Evolutionary conservation across 805 yeast species (phyloP), one percentile per base, ranked within the genome.

Genomic region (Saccharomyces eubayanus): DNA sequence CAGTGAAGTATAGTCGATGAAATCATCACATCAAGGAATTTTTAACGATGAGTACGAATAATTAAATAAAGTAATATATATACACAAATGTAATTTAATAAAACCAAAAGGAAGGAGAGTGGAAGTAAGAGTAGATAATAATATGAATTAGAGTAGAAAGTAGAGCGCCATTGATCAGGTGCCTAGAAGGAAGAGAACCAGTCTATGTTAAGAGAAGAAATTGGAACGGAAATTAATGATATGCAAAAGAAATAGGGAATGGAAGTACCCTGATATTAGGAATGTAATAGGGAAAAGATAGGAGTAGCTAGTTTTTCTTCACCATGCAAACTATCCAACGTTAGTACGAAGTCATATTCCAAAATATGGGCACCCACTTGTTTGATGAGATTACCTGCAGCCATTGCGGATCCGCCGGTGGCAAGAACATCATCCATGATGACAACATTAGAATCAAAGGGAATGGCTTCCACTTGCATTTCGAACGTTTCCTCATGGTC

Each of bases 351-450:
- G 59, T 85, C 75, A 71, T 83, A 94, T 73, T 90, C 96, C 51
- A 85, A 69, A 52, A 91, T 79, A 55, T 84, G 79, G 57, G 85
- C 96, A 54, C 84, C 83, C 57, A 84, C 77, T 70, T 79, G 74
- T 60, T 68, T 67, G 51, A 89, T 86, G 59, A 94, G 79, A 66
- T 89, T 85, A 55, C 96, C 97, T 45, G 98, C 98, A 56, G 95
- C 97, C 53, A 75, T 73, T 28, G 99, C 99, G 62, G 96, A 86
- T 41, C 99, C 99, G 57, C 98, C 98, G 43, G 99, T 94, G 50
- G 99, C 99, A 69, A 94, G 86, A 64, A 94, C 90, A 67, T 94
- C 99, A 72, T 94, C 99, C 43, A 94, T 95, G 59, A 94, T 79
- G 43, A 92, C 75, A 28, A 94, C 94, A 54, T 79, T 87, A 48